These are phyloP conservation scores for Aspergillus fumigatus DNA, from an alignment of 2,329 filamentous ascomycete genomes.

Conservation along the genomic window DNA sequence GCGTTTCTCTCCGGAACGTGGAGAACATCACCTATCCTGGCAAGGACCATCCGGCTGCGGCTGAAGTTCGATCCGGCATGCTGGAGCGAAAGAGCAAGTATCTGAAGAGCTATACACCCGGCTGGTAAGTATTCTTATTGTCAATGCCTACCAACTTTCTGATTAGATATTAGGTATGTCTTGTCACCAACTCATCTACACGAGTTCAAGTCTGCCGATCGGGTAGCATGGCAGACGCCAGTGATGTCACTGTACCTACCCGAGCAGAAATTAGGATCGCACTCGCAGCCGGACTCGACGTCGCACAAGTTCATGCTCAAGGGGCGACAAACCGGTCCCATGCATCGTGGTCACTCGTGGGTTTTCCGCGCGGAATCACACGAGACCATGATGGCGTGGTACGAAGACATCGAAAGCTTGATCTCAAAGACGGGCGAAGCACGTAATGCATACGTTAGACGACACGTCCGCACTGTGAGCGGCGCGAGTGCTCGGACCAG, in stretches of 20 bases:
- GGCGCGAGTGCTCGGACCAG: conserved; percentile 58
- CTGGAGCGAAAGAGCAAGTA: conserved; percentile 99
- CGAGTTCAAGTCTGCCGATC: conserved; percentile 98
- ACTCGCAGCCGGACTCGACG: conserved; percentile 73
- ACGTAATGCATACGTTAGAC: conserved; percentile 78
- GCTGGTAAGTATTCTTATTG: conserved; percentile 62
- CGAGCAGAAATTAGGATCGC: conserved; percentile 92
- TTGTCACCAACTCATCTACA: conserved; percentile 94
- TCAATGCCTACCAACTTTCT: conserved; percentile 2
- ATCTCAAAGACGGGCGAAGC: conserved; percentile 88
- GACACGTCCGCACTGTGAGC: conserved; percentile 73
- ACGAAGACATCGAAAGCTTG: conserved; percentile 83
- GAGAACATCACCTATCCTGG: conserved; percentile 89
- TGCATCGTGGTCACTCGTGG: conserved; percentile 76
- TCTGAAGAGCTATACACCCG: conserved; percentile 91
- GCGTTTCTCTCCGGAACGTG: conserved; percentile 68
- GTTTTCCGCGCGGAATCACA: conserved; percentile 65
- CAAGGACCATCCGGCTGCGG: conserved; percentile 73
- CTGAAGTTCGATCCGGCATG: conserved; percentile 84
- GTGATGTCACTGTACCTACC: conserved; percentile 95
- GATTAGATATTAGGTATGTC: conserved; percentile 65
- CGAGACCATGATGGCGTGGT: conserved; percentile 97
- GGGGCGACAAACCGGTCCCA: conserved; percentile 83
- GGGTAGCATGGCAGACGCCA: conserved; percentile 72
- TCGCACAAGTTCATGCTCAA: conserved; percentile 99